phyloP scores from a whole-genome alignment of 345 rosid species.

The Gossypium sturtianum region DNA sequence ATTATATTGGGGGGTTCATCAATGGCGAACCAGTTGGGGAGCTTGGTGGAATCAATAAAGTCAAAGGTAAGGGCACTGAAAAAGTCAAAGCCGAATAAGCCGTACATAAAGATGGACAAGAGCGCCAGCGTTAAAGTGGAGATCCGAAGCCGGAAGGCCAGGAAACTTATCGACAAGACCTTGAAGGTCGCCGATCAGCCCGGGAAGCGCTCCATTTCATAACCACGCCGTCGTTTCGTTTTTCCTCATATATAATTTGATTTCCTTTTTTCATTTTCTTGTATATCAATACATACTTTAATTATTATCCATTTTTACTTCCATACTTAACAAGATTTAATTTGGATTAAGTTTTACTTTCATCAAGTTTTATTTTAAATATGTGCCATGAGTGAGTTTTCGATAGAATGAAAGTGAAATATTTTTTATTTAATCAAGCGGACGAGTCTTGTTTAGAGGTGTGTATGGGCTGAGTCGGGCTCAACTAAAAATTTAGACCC shows the following conservation, averaged over 20 bases:
- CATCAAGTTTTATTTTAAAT: too few species aligned
- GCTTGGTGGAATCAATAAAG: slow-evolving; percentile 74
- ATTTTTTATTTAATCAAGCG: too few species aligned
- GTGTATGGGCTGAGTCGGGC: rapidly evolving
- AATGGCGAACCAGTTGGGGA: slow-evolving; percentile 73
- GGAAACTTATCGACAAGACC: slow-evolving; percentile 70
- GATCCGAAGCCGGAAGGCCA: slow-evolving; percentile 88
- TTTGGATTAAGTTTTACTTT: too few species aligned
- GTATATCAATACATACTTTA: neutral
- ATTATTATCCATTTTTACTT: neutral
- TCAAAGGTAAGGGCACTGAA: slow-evolving; percentile 68
- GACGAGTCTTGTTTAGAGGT: rapidly evolving
- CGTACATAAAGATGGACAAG: slow-evolving; percentile 85
- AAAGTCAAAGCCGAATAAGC: slow-evolving; percentile 38
- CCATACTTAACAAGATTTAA: too few species aligned
- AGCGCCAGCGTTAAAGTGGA: slow-evolving; percentile 91
- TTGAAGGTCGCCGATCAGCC: slow-evolving; percentile 74
- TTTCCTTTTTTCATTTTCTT: neutral
- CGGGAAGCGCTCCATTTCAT: slow-evolving; percentile 46
- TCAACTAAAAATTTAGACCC: too few species aligned
- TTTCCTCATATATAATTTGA: neutral
- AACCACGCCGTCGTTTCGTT: neutral
- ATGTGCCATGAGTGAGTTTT: too few species aligned
- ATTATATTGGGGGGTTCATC: neutral
- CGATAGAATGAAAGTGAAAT: too few species aligned